Base-by-base conservation (phyloP, 169 alveolate species). In the Plasmodium vinckei region DNA sequence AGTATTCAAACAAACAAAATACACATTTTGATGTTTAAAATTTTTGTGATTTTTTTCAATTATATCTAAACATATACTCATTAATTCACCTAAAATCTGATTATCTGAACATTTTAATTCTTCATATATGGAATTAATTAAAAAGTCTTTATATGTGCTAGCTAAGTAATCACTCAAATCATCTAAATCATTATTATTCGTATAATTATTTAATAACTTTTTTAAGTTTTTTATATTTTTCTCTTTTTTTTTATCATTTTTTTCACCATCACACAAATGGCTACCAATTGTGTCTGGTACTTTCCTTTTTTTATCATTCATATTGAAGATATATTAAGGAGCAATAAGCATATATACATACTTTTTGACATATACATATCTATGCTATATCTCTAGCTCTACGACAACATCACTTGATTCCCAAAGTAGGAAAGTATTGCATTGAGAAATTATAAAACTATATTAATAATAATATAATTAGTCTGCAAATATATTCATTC, bases 111-210 rank as follows among this genome's bases (percentile, higher is more conserved):
- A 63, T 19, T 75, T 75, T 47, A 75, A 57, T 61, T 75, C 88
- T 63, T 56, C 73, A 63, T 54, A 49, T 75, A 75, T 75, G 64
- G 46, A 63, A 7, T 75, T 61, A 15, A 67, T 75, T 75, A 75
- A 57, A 68, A 75, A 75, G 53, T 68, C n/a, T 42, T 39, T 75
- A 39, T 75, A 75, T 7, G 88, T 63, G 25, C 88, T 75, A 13
- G 73, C 75, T 33, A 75, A 63, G 61, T 46, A 75, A 61, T 75
- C 88, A 67, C 88, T 75, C 17, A 75, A 9, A 67, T 75, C 88
- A 46, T 75, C 88, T 67, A 49, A 56, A 12, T 42, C 63, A 75
- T 63, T 57, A 75, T 63, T 53, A 2, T 25, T 47, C 0, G 60
- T 47, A 53, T 75, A 75, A 21, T 68, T 47, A 75, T 75, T n/a